Percentiles rank a stretch among this genome's conserved stretches.
Conservation (phyloP, 2,329 filamentous ascomycete species). For the Dothidotthia symphoricarpi region DNA sequence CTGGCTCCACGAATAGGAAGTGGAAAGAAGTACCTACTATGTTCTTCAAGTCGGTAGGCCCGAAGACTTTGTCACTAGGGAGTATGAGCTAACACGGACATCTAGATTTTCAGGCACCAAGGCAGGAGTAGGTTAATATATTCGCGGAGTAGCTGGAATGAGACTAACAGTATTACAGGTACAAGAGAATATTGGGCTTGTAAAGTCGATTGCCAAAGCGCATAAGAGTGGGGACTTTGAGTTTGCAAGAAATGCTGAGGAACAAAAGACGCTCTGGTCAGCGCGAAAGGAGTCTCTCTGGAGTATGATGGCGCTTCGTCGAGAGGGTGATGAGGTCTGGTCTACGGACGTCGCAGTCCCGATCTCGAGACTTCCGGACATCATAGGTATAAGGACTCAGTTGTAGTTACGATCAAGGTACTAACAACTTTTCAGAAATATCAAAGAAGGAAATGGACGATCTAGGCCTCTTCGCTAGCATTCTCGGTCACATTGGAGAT, state of each 20-base stretch:
- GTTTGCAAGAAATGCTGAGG: conserved; percentile 54
- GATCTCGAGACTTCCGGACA: conserved; percentile 60
- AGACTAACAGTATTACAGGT: conserved; percentile 50
- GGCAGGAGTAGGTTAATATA: conserved; percentile 49
- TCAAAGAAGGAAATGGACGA: conserved; percentile 88
- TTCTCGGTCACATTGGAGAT: conserved; percentile 87
- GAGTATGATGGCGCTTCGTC: conserved; percentile 58
- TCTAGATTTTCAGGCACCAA: conserved; percentile 69
- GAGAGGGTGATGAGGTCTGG: conserved; percentile 59
- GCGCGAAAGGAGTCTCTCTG: conserved; percentile 61
- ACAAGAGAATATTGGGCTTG: conserved; percentile 69
- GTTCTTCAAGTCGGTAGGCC: conserved; percentile 67
- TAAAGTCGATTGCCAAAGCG: conserved; percentile 64
- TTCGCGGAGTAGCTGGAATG: conserved; percentile 11
- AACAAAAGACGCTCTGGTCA: conserved; percentile 59
- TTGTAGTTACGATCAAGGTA: background rate
- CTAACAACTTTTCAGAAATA: conserved; percentile 57
- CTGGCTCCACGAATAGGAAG: conserved; percentile 66
- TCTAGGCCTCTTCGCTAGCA: conserved; percentile 80
- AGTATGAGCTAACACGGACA: background rate
- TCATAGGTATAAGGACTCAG: conserved; percentile 53
- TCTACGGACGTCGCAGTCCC: conserved; percentile 62
- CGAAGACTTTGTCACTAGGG: too few species aligned
- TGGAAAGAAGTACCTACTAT: conserved; percentile 77
- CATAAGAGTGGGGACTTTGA: conserved; percentile 58